A percentile compares a stretch with the other conserved stretches of the same genome.
phyloP scores from a whole-genome alignment of 1,284 basidiomycete species.

The Taiwanofungus camphoratus region DNA sequence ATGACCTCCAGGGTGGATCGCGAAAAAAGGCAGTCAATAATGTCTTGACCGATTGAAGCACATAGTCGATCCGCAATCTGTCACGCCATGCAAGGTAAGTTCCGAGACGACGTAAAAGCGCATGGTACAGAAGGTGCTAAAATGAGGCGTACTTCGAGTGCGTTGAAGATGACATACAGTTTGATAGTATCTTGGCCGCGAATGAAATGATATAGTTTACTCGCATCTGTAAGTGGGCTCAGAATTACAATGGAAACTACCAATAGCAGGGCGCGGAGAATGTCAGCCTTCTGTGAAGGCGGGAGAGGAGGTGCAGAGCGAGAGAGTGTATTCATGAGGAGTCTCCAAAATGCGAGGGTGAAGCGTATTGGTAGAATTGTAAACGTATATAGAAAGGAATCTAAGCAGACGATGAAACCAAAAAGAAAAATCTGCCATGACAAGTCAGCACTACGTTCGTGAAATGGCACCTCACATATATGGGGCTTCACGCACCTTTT shows the following conservation, averaged over 20 bases:
- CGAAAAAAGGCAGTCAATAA: slow-evolving; percentile 95
- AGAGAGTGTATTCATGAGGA: slow-evolving; percentile 48
- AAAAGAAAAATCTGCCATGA: slow-evolving; percentile 77
- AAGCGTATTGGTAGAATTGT: slow-evolving; percentile 95
- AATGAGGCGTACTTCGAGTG: slow-evolving; percentile 70
- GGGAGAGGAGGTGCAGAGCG: slow-evolving; percentile 53
- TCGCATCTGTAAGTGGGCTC: slow-evolving; percentile 85
- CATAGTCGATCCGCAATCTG: slow-evolving; percentile 95
- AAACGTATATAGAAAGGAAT: slow-evolving; percentile 97
- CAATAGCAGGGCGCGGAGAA: slow-evolving; percentile 78
- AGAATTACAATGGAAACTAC: slow-evolving; percentile 73
- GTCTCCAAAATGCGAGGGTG: slow-evolving; percentile 58
- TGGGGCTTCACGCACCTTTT: slow-evolving; percentile 60
- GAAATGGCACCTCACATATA: neutral
- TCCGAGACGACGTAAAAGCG: too few species aligned
- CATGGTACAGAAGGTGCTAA: neutral
- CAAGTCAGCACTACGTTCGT: neutral
- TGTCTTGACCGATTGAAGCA: slow-evolving; percentile 96
- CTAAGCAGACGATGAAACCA: slow-evolving; percentile 91
- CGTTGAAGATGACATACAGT: slow-evolving; percentile 99
- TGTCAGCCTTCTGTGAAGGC: slow-evolving; percentile 88
- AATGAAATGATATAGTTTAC: slow-evolving; percentile 98
- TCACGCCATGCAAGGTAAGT: slow-evolving; percentile 4
- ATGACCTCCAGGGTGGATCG: slow-evolving; percentile 79
- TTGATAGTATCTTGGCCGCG: slow-evolving; percentile 99